Evolutionary conservation across 805 yeast genomes (phyloP), one percentile per base, ranked within the genome.

Genomic region (Naumovozyma baii): DNA sequence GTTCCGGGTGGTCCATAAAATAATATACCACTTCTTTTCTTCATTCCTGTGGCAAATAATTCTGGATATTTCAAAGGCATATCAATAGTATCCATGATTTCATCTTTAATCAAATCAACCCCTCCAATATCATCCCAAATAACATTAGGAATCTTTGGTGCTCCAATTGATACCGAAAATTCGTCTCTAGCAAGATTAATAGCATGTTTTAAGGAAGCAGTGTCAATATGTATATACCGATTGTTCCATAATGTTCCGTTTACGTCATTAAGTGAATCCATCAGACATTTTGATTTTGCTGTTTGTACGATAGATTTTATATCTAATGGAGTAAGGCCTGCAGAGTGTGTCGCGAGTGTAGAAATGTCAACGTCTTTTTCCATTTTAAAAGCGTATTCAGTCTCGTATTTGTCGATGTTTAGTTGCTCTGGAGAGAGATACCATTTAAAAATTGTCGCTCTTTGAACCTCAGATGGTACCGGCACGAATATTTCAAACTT

Each of bases 1-100:
- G 98, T 92, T 18, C 98, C 98, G 0, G 98, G 98, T 0, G 98
- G 98, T 0, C 98, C 98, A 63, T 92, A 92, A 59, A 92, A 87
- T 46, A 92, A 64, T 30, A 92, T 83, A 36, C 98, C 98, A 54
- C 94, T 80, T 61, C 98, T 73, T 57, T 90, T 90, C 60, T 92
- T 90, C 57, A 92, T 74, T 0, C 97, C 97, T 34, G 79, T 78
- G 37, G 78, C 73, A 62, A 90, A 90, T 41, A 92, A 65, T 49
- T 86, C 94, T 0, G 97, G 97, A 57, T 83, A 88, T 52, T 84
- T 86, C 55, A 90, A 67, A 2, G 98, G 98, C 83, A 90, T 76
- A 50, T 90, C 97, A 44, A 92, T 88, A 0, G 98, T 90, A 55
- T 92, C 98, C 58, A 88, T 64, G 49, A 92, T 90, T 52, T 90